Evolutionary conservation across 345 rosid species (phyloP), one percentile per base, ranked within the genome.

Genomic region (Aurinia saxatilis): DNA sequence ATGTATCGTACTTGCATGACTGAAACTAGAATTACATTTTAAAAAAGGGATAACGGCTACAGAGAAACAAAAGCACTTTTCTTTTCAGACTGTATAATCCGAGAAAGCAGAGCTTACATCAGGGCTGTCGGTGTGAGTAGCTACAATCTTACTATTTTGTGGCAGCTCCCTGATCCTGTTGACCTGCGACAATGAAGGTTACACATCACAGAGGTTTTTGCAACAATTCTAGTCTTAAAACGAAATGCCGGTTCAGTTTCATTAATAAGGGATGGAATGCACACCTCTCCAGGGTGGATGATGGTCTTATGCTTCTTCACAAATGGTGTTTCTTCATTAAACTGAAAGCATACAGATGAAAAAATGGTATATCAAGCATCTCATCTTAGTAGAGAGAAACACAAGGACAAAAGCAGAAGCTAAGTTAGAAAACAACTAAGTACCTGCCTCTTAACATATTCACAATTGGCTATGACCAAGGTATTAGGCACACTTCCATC

Each of bases 281-380:
- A 70, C 70, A 92, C 98, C 96, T 92, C 95, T 63, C 98, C 96
- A 62, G 98, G 98, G 73, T 89, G 98, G 68, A 92, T 81, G 67
- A 92, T 87, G 53, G 96, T 89, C 81, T 89, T 92, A 84, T 80
- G 80, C 82, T 89, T 92, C 80, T 80, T 89, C 42, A 89, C 91
- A 65, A 83, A 82, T 13, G 96, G 93, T 34, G 93, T 86, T 68
- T 83, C 86, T 79, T 83, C 91, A 65, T 83, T 88, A 68, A 83
- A 78, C 98, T 91, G 82, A 54, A 44, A 65, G 30, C 10, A 19
- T 23, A 47, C 9, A 44, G 5, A 37, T 31, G 25, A 29, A 30
- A 23, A 38, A 54, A 2, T n/a, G n/a, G n/a, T n/a, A 37, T 67
- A 37, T 30, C 42, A 52, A 30, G 6, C 41, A 4, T 19, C 35